Evolutionary conservation across 495 filamentous ascomycete genomes (phyloP).

Genomic region (Wilcoxina mikolae): DNA sequence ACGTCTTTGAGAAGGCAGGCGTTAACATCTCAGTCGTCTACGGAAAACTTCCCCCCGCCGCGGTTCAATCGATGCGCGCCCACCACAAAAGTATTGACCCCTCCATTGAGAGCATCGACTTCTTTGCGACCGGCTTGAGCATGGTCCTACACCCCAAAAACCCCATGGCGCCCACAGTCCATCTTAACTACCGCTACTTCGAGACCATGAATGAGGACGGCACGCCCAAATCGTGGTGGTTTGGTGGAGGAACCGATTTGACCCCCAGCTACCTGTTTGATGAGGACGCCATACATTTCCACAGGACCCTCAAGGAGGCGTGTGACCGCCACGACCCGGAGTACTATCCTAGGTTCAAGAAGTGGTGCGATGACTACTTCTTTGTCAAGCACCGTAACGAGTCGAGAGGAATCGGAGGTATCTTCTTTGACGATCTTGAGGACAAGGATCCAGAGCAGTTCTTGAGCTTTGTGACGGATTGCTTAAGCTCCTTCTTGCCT

Average conservation of each 20-base stretch:
- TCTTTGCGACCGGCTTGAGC: constrained; percentile 89
- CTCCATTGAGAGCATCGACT: constrained; percentile 59
- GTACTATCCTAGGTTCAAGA: constrained; percentile 93
- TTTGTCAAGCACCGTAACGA: constrained; percentile 80
- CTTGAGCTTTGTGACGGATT: constrained; percentile 80
- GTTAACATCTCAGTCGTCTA: constrained; percentile 93
- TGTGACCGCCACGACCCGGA: constrained; percentile 86
- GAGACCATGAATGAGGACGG: constrained; percentile 72
- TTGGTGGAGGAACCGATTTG: constrained; percentile 85
- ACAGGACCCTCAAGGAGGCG: constrained; percentile 75
- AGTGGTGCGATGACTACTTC: constrained; percentile 98
- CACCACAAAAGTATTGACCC: constrained; percentile 84
- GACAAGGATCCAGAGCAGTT: constrained; percentile 81
- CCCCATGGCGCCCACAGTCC: constrained; percentile 92
- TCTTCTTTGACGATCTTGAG: constrained; percentile 98
- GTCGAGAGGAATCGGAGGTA: constrained; percentile 79
- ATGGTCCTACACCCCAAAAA: constrained; percentile 86
- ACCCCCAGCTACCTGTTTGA: constrained; percentile 92
- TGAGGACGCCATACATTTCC: constrained; percentile 94
- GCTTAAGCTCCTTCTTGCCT: constrained; percentile 73
- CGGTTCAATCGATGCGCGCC: constrained; percentile 83
- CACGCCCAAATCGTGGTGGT: constrained; percentile 82
- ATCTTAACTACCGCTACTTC: constrained; percentile 98
- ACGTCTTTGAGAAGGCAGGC: constrained; percentile 96
- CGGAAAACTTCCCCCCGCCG: constrained; percentile 72